phyloP scores from a whole-genome alignment of 2,329 filamentous ascomycete species.

The Arthrobotrys sphaeroides region DNA sequence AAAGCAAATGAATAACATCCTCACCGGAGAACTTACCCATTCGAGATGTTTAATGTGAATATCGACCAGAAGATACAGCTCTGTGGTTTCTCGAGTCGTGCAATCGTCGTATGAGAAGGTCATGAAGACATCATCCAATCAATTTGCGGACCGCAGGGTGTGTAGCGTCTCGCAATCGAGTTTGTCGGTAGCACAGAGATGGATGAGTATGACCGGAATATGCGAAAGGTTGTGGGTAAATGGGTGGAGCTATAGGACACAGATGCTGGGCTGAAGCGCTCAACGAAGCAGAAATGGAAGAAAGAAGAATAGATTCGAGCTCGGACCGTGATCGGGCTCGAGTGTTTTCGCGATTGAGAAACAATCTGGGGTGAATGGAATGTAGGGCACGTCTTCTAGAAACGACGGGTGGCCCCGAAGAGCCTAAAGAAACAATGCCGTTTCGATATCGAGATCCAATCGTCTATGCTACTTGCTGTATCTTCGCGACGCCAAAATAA shows the following conservation, averaged over 20 bases:
- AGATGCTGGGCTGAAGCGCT: slow-evolving; percentile 9
- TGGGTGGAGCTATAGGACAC: slow-evolving; percentile 15
- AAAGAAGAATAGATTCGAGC: slow-evolving; percentile 6
- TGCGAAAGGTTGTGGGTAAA: slow-evolving; percentile 29
- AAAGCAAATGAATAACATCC: slow-evolving; percentile 30
- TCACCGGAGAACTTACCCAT: slow-evolving; percentile 51
- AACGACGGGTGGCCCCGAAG: slow-evolving; percentile 3
- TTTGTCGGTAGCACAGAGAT: slow-evolving; percentile 47
- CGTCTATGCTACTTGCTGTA: slow-evolving; percentile 7
- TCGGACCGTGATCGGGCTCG: slow-evolving; percentile 3
- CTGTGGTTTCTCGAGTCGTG: slow-evolving; percentile 38
- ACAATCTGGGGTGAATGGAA: slow-evolving; percentile 2
- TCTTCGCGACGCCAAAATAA: slow-evolving; percentile 25
- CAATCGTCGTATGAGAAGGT: slow-evolving; percentile 42
- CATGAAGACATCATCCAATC: slow-evolving; percentile 41
- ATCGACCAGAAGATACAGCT: slow-evolving; percentile 32
- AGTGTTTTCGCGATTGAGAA: slow-evolving; percentile 33
- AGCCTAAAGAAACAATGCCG: slow-evolving; percentile 10
- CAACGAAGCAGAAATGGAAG: slow-evolving; percentile 23
- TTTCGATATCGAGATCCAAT: slow-evolving; percentile 33
- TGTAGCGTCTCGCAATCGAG: slow-evolving; percentile 48
- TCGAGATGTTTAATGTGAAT: slow-evolving; percentile 39
- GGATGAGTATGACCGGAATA: slow-evolving; percentile 36
- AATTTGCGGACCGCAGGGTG: slow-evolving; percentile 20
- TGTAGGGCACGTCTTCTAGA: slow-evolving; percentile 23